These are phyloP conservation scores for Verticillium nonalfalfae DNA, from an alignment of 2,329 filamentous ascomycete genomes.

Conservation along the genomic window DNA sequence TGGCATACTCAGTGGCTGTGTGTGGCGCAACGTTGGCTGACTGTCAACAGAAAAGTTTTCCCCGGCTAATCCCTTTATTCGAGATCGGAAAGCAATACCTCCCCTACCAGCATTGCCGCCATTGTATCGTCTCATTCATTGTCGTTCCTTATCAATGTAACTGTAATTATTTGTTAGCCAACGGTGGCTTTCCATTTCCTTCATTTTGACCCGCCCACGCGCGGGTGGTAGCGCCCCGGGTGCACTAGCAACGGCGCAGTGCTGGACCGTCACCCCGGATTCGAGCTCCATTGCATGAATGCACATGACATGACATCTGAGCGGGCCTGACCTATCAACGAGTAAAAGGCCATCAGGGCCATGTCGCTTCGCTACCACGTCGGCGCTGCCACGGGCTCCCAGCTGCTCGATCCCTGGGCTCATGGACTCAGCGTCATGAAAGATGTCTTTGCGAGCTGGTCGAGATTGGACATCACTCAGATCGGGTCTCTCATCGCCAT, in stretches of 20 bases:
- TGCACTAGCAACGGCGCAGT: not conserved
- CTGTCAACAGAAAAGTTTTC: not conserved
- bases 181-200: not conserved
- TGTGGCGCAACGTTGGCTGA: not conserved
- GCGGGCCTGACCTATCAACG: not conserved
- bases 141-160: not conserved
- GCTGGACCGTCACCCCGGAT: not conserved
- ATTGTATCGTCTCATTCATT: not conserved
- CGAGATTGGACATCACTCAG: slow-evolving; percentile 37
- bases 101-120: not conserved
- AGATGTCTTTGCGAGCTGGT: slow-evolving; percentile 31
- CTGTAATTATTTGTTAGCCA: not conserved
- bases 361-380: slow-evolving; percentile 11
- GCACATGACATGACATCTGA: not conserved
- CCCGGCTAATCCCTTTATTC: not conserved
- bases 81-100: not conserved
- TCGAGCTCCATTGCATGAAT: not conserved
- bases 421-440: slow-evolving; percentile 26
- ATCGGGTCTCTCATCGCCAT: slow-evolving; percentile 38
- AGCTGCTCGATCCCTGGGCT: slow-evolving; percentile 21
- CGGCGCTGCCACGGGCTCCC: slow-evolving; percentile 5
- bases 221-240: not conserved
- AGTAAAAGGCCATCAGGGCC: not conserved
- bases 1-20: not conserved
- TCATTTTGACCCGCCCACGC: not conserved